Evolutionary conservation across 2,329 filamentous ascomycete genomes (phyloP).

Genomic region (Blastomyces percursus): DNA sequence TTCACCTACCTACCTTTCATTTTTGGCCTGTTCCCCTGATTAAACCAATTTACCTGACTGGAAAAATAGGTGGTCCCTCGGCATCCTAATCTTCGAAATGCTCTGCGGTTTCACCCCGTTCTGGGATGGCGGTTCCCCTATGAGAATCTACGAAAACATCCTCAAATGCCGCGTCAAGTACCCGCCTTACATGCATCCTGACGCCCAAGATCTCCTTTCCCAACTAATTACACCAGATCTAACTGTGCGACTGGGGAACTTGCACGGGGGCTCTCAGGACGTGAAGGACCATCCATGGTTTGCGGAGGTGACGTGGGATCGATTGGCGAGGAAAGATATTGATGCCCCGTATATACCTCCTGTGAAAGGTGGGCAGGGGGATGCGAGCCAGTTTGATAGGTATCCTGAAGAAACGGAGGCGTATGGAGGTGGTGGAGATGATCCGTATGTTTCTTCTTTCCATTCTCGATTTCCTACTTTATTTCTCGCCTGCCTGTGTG

Average conservation of each 20-base stretch:
- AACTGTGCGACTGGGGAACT: constrained; percentile 87
- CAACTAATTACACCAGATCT: constrained; percentile 89
- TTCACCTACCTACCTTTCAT: neutral
- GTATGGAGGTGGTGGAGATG: constrained; percentile 67
- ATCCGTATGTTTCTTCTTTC: constrained; percentile 58
- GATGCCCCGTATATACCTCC: constrained; percentile 96
- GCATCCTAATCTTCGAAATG: constrained; percentile 99
- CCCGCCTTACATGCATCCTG: constrained; percentile 85
- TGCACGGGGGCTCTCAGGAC: constrained; percentile 81
- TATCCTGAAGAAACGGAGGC: constrained; percentile 95
- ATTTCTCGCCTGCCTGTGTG: neutral
- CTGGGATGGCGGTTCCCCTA: constrained; percentile 94
- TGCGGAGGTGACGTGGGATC: constrained; percentile 93
- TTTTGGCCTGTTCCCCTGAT: constrained; percentile 8
- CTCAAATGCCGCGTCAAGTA: constrained; percentile 93
- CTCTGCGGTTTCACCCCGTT: constrained; percentile 97
- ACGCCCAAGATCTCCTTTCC: constrained; percentile 85
- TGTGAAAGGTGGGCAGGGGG: constrained; percentile 83
- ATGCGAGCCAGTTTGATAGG: constrained; percentile 95
- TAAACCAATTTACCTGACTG: neutral
- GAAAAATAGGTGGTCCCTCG: constrained; percentile 76
- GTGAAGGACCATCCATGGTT: constrained; percentile 97
- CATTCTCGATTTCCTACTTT: neutral
- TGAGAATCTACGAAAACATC: constrained; percentile 96
- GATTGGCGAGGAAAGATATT: constrained; percentile 88